phyloP scores from a whole-genome alignment of 192 early-diverging fungal genomes.

The Neocallimastix lanati region DNA sequence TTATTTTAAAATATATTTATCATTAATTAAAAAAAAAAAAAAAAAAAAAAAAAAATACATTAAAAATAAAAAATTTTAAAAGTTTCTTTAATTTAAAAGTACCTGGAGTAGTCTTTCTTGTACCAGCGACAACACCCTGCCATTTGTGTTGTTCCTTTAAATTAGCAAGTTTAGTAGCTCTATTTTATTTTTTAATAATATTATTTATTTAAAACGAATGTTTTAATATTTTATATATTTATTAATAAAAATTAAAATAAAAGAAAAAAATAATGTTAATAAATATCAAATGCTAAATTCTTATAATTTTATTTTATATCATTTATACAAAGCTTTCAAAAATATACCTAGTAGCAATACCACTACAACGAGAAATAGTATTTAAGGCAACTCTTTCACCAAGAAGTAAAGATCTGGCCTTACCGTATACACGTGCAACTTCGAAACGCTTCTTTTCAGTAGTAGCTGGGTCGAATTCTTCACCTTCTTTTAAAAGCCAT shows the following conservation, averaged over 20 bases:
- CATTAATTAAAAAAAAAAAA: no score
- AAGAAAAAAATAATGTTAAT: no score
- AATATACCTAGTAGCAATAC: slow-evolving; percentile 69
- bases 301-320: no score
- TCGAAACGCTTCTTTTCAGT: slow-evolving; percentile 14
- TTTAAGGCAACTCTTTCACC: slow-evolving; percentile 91
- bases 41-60: no score
- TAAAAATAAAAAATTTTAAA: no score
- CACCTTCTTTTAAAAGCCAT: slow-evolving; percentile 71
- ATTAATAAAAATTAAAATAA: no score
- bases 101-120: slow-evolving; percentile 93
- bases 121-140: slow-evolving; percentile 81
- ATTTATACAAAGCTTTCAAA: neutral
- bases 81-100: no score
- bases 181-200: slow-evolving; percentile 8
- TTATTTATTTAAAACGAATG: no score
- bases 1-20: no score
- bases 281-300: no score
- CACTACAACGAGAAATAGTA: slow-evolving; percentile 81
- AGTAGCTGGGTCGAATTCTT: slow-evolving; percentile 48
- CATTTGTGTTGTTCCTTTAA: slow-evolving; percentile 55
- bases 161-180: slow-evolving; percentile 26
- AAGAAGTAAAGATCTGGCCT: slow-evolving; percentile 63
- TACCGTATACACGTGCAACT: slow-evolving; percentile 68
- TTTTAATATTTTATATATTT: no score